Evolutionary conservation across 1,284 basidiomycete species (phyloP).

Genomic region (Violaceomyces palustris): DNA sequence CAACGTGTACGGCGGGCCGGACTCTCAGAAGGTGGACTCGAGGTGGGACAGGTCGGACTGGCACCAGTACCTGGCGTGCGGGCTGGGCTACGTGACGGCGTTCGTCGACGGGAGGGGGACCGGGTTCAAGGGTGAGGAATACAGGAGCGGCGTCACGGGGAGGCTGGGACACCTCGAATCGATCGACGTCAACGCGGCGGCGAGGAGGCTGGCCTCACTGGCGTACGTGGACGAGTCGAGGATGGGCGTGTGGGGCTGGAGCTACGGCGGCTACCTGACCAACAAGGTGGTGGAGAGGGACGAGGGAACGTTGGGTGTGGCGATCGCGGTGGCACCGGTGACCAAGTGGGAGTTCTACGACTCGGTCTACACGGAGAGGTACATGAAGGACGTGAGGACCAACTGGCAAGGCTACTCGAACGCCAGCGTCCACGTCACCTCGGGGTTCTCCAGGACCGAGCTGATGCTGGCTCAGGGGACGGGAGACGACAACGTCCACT

Average conservation of each 20-base stretch:
- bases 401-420: constrained; percentile 80
- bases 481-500: constrained; percentile 60
- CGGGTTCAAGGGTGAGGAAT: constrained; percentile 74
- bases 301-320: constrained; percentile 77
- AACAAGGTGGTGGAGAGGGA: constrained; percentile 57
- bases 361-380: constrained; percentile 92
- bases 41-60: constrained; percentile 56
- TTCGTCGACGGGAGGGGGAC: constrained; percentile 89
- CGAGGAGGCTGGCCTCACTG: constrained; percentile 56
- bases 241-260: constrained; percentile 65
- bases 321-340: constrained; percentile 72
- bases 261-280: constrained; percentile 42
- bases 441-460: constrained; percentile 72
- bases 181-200: constrained; percentile 78
- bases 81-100: constrained; percentile 78
- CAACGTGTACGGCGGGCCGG: constrained; percentile 74
- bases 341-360: constrained; percentile 57
- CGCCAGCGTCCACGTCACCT: constrained; percentile 76
- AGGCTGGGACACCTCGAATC: constrained; percentile 83
- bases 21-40: constrained; percentile 58
- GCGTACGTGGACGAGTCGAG: constrained; percentile 72
- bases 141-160: constrained; percentile 77
- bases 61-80: constrained; percentile 78
- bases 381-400: constrained; percentile 75
- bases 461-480: constrained; percentile 80